These are phyloP conservation scores for Cyathus olla DNA, from an alignment of 1,284 basidiomycete species.

Conservation along the genomic window DNA sequence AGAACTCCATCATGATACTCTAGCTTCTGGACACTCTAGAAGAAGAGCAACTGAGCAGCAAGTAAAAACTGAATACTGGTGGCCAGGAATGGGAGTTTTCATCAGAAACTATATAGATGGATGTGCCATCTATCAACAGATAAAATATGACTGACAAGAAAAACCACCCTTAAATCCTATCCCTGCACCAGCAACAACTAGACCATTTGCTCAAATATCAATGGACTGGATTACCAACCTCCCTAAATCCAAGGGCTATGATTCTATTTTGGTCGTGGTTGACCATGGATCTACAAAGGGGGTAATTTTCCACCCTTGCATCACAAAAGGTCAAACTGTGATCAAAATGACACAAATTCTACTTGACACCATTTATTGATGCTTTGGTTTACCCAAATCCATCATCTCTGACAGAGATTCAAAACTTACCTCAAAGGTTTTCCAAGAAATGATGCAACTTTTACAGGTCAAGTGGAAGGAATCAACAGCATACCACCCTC, in stretches of 20 bases:
- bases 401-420: slow-evolving; percentile 39
- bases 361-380: slow-evolving; percentile 23
- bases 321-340: slow-evolving; percentile 17
- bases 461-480: slow-evolving; percentile 25
- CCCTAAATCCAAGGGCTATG: slow-evolving; percentile 39
- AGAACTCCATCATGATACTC: slow-evolving; percentile 2
- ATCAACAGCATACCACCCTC: slow-evolving; percentile 40
- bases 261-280: slow-evolving; percentile 43
- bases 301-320: slow-evolving; percentile 45
- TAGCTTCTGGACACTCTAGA: slow-evolving; percentile 13
- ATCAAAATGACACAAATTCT: slow-evolving; percentile 26
- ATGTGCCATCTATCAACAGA: too few relatives aligned
- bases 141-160: slow-evolving; percentile 9
- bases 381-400: slow-evolving; percentile 28
- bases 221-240: slow-evolving; percentile 44
- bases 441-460: slow-evolving; percentile 5
- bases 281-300: slow-evolving; percentile 51
- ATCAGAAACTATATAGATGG: slow-evolving; percentile 30
- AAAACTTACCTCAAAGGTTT: slow-evolving; percentile 19
- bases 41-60: slow-evolving; percentile 9
- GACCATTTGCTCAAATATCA: slow-evolving; percentile 27
- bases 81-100: slow-evolving; percentile 21
- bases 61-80: slow-evolving; percentile 19
- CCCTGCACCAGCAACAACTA: slow-evolving; percentile 8
- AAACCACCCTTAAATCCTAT: slow-evolving; percentile 21